Percentiles rank a stretch among this genome's conserved stretches.
These are phyloP conservation scores for Babesia sp. DNA, from an alignment of 169 alveolate species.

Conservation along the genomic window DNA sequence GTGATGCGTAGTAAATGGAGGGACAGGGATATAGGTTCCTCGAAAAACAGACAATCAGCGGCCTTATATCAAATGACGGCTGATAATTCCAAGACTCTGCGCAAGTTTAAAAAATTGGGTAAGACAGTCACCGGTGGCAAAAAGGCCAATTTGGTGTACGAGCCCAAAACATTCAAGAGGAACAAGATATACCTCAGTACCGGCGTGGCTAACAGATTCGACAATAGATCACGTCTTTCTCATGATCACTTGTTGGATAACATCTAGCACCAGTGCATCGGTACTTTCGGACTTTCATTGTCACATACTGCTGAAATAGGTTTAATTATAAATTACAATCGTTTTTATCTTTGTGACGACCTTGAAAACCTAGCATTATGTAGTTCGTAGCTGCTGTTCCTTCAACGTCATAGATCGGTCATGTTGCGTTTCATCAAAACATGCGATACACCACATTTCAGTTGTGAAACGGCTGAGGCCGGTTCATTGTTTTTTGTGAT, in stretches of 20 bases:
- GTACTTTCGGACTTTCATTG: too few species aligned
- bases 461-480: too few species aligned
- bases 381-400: too few species aligned
- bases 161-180: constrained; percentile 52
- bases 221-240: constrained; percentile 39
- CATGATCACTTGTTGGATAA: constrained; percentile 62
- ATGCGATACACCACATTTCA: too few species aligned
- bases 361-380: too few species aligned
- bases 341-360: too few species aligned
- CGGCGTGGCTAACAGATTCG: constrained; percentile 54
- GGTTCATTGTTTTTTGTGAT: too few species aligned
- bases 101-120: constrained; percentile 74
- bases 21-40: constrained; percentile 86
- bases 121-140: constrained; percentile 74
- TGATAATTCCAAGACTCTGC: constrained; percentile 67
- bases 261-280: constrained; percentile 10
- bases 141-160: constrained; percentile 58
- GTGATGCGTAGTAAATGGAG: constrained; percentile 92
- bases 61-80: constrained; percentile 58
- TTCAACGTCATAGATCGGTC: too few species aligned
- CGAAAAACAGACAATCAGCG: constrained; percentile 73
- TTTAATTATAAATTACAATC: too few species aligned
- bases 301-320: too few species aligned
- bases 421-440: too few species aligned
- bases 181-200: constrained; percentile 61